Conservation (phyloP, 805 yeast species). For the Candida glaebosa region DNA sequence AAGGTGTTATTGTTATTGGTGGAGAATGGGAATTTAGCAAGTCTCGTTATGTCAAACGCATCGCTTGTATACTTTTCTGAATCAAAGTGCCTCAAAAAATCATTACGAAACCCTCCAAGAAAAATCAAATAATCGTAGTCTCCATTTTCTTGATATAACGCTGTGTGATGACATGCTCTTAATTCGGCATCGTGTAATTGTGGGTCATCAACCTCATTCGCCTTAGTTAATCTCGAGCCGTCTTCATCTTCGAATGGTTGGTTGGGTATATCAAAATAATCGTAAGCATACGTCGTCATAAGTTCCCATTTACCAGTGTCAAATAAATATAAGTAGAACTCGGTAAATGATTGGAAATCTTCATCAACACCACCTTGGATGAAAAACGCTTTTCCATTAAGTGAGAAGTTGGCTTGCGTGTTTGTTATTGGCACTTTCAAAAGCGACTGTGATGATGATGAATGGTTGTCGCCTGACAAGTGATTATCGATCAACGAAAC, state of each 20-base stretch:
- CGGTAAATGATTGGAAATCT: conserved; percentile 24
- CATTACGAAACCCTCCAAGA: conserved; percentile 38
- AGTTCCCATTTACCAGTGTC: conserved; percentile 31
- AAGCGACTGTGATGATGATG: conserved; percentile 4
- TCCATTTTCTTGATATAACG: conserved; percentile 28
- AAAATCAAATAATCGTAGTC: conserved; percentile 34
- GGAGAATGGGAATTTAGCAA: conserved; percentile 26
- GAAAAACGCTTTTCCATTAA: conserved; percentile 27
- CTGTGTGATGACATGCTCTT: conserved; percentile 39
- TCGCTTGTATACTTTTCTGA: conserved; percentile 25
- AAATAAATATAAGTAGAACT: conserved; percentile 31
- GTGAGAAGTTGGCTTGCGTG: conserved; percentile 4
- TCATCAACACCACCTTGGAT: conserved; percentile 42
- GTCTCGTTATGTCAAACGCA: conserved; percentile 32
- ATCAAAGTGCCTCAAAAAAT: conserved; percentile 32
- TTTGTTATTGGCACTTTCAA: background rate
- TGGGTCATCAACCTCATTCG: conserved; percentile 24
- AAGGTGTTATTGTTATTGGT: conserved; percentile 25
- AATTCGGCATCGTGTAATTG: conserved; percentile 36
- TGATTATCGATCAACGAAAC: background rate
- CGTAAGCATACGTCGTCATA: conserved; percentile 31
- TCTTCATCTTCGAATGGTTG: conserved; percentile 31
- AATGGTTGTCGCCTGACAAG: background rate
- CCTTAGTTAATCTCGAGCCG: conserved; percentile 16
- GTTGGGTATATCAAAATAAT: conserved; percentile 27